Base-by-base conservation (phyloP, 768 basidiomycete genomes). In the Trametes sanguinea region DNA sequence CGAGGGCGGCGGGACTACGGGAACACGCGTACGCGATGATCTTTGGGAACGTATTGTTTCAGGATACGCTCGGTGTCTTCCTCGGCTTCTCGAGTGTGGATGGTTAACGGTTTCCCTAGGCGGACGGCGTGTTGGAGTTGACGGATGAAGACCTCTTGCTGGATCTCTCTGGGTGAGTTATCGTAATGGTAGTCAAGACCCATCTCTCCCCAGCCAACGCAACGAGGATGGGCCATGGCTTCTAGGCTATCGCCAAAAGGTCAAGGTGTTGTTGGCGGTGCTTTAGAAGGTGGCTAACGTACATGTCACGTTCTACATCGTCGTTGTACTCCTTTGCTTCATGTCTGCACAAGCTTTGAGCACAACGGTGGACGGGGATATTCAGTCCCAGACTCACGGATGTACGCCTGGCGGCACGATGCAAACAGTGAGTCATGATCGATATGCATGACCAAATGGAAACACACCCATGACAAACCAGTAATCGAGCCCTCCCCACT, bases 171-270 rank as follows among this genome's bases (percentile, higher is more conserved):
- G 0, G 91, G 89, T 0, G 90, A 90, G 63, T 85, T 81, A 73
- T 90, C 85, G 72, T 94, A 92, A 71, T 93, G 90, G 67, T 91
- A 93, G 63, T 94, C 92, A 11, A 92, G 81, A 0, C 93, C 92
- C 58, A 94, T 94, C 69, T 95, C 93, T 0, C 93, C 93, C 87
- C 89, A 90, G 3, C 91, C 90, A 6, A 94, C 91, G 68, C 91
- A 93, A 10, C 88, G 84, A 1, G 90, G 89, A 67, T 94, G 92
- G 0, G 77, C 47, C 84, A 92, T 90, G 2, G 91, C 91, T 69
- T 86, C 85, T 52, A 90, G 61, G 32, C 89, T 92, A 67, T 1
- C 45, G 14, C 14, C 47, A 62, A 35, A 6, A 50, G 22, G 6
- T 57, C 48, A 27, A 16, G 27, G 4, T 2, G 17, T 13, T 35